phyloP scores from a whole-genome alignment of 495 filamentous ascomycete species.

The Penicillium waksmanii region DNA sequence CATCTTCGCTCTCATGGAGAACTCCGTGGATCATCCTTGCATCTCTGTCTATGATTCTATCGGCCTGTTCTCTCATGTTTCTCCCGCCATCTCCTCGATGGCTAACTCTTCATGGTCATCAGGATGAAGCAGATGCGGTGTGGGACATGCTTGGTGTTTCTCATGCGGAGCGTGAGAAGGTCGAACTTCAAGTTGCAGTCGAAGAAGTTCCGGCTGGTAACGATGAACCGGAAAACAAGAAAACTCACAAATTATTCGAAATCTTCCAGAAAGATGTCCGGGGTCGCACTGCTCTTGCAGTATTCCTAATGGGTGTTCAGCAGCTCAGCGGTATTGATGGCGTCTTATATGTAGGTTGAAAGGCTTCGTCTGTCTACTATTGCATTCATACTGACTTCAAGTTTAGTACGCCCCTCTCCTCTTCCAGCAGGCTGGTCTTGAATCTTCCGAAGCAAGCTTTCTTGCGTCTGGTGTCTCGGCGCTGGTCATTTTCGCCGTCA shows the following conservation, averaged over 20 bases:
- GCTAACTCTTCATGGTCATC: slow-evolving; percentile 45
- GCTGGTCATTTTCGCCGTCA: slow-evolving; percentile 52
- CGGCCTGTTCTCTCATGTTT: slow-evolving; percentile 37
- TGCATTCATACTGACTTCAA: not conserved
- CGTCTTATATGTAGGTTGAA: slow-evolving; percentile 52
- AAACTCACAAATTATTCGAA: slow-evolving; percentile 25
- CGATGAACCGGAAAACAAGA: not conserved
- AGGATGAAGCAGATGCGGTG: slow-evolving; percentile 36
- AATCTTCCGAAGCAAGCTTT: slow-evolving; percentile 52
- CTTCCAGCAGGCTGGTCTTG: slow-evolving; percentile 57
- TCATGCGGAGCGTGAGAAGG: slow-evolving; percentile 55
- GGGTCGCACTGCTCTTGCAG: slow-evolving; percentile 38
- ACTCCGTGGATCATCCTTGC: slow-evolving; percentile 55
- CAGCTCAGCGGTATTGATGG: slow-evolving; percentile 54
- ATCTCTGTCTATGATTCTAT: slow-evolving; percentile 42
- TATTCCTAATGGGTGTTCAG: slow-evolving; percentile 49
- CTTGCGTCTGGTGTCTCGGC: slow-evolving; percentile 59
- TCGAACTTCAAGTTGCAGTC: slow-evolving; percentile 24
- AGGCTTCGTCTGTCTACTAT: not conserved
- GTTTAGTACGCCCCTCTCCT: slow-evolving; percentile 55
- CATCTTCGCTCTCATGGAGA: slow-evolving; percentile 61
- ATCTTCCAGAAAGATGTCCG: slow-evolving; percentile 48
- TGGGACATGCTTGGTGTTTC: slow-evolving; percentile 54
- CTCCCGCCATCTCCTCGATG: slow-evolving; percentile 55
- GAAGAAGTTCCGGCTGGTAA: slow-evolving; percentile 1